Base-by-base conservation (phyloP, 179 eudicot genomes). In the Spinacia oleracea region DNA sequence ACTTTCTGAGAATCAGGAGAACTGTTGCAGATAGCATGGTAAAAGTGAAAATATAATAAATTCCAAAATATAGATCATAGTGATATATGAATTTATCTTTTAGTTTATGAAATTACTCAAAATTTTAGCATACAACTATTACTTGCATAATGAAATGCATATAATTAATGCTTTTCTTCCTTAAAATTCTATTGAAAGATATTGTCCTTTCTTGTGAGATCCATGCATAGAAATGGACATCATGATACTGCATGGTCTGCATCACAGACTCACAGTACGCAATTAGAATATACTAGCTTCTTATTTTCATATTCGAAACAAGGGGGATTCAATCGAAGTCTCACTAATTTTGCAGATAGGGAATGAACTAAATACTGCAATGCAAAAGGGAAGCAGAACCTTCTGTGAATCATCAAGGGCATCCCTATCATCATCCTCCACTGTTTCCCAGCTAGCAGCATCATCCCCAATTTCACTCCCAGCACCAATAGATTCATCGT, bases 381-480 rank as follows among this genome's bases (percentile, higher is more conserved):
- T 15, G 9, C 29, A 69, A 70, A 25, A 40, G 51, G 56, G 23
- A 70, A 45, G 72, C 68, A 75, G 48, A 77, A 91, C 98, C 98
- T 89, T 83, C 38, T 75, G 81, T 63, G 59, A 69, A 74, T 84
- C 79, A 48, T 82, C 92, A 85, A 82, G 80, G 82, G 86, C 74
- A 68, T 86, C 93, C 88, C 75, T 86, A 23, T 87, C 88, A 86
- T 91, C 94, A 87, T 92, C 99, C 77, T 94, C 97, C 73, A 96
- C 88, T 21, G 99, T 96, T 87, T 96, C 99, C 99, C 99, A 96
- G 88, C 98, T 96, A 73, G 93, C 98, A 68, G 90, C 96, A 74
- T 88, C 96, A 80, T 89, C 96, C 78, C 97, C 87, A 69, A 87
- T 85, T 53, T 92, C 96, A 89, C 94, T 96, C 75, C 96, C 99